Evolutionary conservation across 768 basidiomycete genomes (phyloP).

Genomic region (Macrolepiota albuminosa): DNA sequence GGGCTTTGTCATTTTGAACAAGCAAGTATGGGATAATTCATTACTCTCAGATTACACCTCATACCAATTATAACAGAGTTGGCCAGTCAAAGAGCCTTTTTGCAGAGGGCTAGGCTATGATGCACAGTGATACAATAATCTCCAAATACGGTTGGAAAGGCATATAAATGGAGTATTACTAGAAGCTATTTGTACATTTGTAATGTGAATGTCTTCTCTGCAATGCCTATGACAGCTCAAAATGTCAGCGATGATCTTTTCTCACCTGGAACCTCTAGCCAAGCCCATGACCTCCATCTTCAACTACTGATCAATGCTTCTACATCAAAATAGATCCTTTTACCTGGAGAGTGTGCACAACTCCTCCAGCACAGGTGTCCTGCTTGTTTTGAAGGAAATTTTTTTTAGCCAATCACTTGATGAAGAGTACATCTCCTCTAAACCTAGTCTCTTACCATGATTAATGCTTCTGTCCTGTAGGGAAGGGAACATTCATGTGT

Average conservation of each 20-base stretch:
- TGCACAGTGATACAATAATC: too few relatives aligned
- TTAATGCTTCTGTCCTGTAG: constrained; percentile 26
- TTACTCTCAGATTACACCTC: not conserved
- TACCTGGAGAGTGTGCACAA: constrained; percentile 9
- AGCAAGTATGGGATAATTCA: constrained; percentile 22
- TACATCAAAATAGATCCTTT: too few relatives aligned
- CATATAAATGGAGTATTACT: not conserved
- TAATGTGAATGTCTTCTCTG: not conserved
- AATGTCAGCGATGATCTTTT: too few relatives aligned
- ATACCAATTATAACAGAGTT: not conserved
- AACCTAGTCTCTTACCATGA: constrained; percentile 24
- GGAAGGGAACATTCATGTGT: constrained; percentile 33
- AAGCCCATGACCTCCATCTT: not conserved
- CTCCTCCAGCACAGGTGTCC: constrained; percentile 25
- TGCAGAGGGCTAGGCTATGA: too few relatives aligned
- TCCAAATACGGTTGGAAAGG: too few relatives aligned
- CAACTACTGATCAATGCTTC: not conserved
- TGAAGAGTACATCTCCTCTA: constrained; percentile 21
- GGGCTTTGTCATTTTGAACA: not conserved
- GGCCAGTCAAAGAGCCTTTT: too few relatives aligned
- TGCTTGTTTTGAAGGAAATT: constrained; percentile 26
- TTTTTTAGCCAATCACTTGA: constrained; percentile 25
- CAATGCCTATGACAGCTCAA: too few relatives aligned
- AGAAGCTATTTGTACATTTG: not conserved
- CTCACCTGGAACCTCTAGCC: not conserved